A percentile compares a stretch with the other conserved stretches of the same genome.
These are phyloP conservation scores for Pseudogymnoascus sp. DNA, from an alignment of 2,329 filamentous ascomycete genomes.

Conservation along the genomic window DNA sequence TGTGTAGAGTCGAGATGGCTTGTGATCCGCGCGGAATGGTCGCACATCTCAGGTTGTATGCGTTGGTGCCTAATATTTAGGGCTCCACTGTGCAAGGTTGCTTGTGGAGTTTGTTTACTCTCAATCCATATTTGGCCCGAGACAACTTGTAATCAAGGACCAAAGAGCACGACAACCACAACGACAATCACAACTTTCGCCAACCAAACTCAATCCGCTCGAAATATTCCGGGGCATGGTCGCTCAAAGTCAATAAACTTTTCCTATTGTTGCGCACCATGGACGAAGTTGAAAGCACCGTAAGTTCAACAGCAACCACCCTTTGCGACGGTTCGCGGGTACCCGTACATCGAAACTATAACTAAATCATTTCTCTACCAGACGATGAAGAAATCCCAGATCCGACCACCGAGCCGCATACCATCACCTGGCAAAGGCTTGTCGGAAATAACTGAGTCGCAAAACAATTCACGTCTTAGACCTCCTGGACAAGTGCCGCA, in stretches of 20 bases:
- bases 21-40: neutral
- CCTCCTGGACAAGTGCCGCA: constrained; percentile 22
- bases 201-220: neutral
- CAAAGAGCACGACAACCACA: neutral
- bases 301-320: constrained; percentile 5
- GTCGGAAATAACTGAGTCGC: constrained; percentile 52
- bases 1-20: neutral
- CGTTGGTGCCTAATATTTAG: neutral
- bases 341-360: neutral
- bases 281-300: constrained; percentile 11
- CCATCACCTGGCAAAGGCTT: constrained; percentile 33
- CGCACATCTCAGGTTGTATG: neutral
- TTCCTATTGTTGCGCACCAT: constrained; percentile 9
- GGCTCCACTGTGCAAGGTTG: neutral
- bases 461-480: constrained; percentile 48
- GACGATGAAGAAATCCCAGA: constrained; percentile 24
- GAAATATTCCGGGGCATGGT: neutral
- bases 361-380: constrained; percentile 13
- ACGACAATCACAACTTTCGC: constrained; percentile 6
- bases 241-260: neutral
- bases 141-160: constrained; percentile 6
- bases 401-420: constrained; percentile 23
- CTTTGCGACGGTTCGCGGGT: neutral
- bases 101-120: constrained; percentile 9
- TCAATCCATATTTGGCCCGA: constrained; percentile 1